Conservation (phyloP, 805 yeast species). For the Saturnispora bothae region DNA sequence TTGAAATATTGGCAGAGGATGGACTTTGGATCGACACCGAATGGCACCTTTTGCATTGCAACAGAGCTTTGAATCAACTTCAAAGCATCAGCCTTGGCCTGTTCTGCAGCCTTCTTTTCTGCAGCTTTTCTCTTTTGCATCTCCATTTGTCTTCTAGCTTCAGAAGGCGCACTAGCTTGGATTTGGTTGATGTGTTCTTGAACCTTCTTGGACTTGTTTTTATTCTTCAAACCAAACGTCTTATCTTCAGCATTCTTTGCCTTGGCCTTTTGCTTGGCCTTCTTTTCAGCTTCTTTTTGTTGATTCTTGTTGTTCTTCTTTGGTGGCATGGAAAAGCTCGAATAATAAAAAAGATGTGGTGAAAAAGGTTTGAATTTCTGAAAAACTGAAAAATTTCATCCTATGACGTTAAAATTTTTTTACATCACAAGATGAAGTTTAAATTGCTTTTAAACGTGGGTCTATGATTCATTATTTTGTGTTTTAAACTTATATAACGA, state of each 20-base stretch:
- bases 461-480: no score
- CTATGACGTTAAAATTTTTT: no score
- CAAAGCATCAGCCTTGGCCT: constrained; percentile 79
- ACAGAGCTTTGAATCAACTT: constrained; percentile 58
- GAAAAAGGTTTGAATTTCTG: no score
- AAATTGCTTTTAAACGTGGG: no score
- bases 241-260: constrained; percentile 67
- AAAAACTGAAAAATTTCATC: no score
- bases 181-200: constrained; percentile 64
- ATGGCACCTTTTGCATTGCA: constrained; percentile 76
- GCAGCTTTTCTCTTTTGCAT: constrained; percentile 64
- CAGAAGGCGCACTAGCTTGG: constrained; percentile 44
- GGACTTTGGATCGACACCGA: constrained; percentile 96
- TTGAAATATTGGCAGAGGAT: constrained; percentile 85
- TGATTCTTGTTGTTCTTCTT: constrained; percentile 45
- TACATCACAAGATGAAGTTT: no score
- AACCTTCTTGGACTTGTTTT: constrained; percentile 87
- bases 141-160: constrained; percentile 34
- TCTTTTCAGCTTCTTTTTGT: constrained; percentile 47
- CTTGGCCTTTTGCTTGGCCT: constrained; percentile 49
- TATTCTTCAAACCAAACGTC: constrained; percentile 92
- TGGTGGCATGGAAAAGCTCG: constrained; percentile 25
- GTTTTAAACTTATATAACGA: no score
- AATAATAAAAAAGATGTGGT: not conserved
- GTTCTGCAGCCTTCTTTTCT: constrained; percentile 83